Conservation (phyloP, 2,329 filamentous ascomycete genomes). For the Venturia carpophila region DNA sequence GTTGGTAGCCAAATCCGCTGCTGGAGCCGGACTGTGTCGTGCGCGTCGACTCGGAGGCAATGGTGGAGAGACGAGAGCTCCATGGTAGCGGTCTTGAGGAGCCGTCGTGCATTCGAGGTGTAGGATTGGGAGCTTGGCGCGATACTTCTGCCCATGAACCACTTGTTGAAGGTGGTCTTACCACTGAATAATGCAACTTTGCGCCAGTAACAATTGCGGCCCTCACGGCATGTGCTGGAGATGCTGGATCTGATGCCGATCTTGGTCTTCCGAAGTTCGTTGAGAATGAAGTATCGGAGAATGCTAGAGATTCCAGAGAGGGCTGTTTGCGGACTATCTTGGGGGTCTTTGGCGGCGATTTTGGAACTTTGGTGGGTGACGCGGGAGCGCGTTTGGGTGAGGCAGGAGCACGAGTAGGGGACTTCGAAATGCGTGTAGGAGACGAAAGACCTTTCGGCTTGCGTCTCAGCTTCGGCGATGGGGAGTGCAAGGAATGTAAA, state of each 20-base stretch:
- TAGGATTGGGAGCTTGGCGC: slow-evolving; percentile 22
- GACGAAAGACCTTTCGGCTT: slow-evolving; percentile 22
- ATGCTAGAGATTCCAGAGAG: slow-evolving; percentile 31
- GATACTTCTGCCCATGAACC: slow-evolving; percentile 30
- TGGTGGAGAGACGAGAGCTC: slow-evolving; percentile 22
- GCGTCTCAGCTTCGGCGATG: neutral
- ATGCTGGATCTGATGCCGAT: slow-evolving; percentile 19
- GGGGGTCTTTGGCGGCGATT: neutral
- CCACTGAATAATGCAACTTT: slow-evolving; percentile 29
- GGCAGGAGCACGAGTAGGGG: neutral
- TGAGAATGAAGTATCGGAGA: slow-evolving; percentile 29
- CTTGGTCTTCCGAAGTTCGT: slow-evolving; percentile 25
- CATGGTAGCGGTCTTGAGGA: slow-evolving; percentile 18
- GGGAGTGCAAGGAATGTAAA: slow-evolving; percentile 8
- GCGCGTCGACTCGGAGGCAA: slow-evolving; percentile 21
- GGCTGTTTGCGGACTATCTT: slow-evolving; percentile 21
- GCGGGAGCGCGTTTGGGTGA: neutral
- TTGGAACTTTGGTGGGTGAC: neutral
- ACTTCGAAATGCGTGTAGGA: neutral
- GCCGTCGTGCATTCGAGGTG: slow-evolving; percentile 33
- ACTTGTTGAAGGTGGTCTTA: slow-evolving; percentile 31
- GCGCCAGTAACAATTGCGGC: slow-evolving; percentile 24
- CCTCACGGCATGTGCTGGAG: slow-evolving; percentile 22
- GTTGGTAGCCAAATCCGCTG: neutral
- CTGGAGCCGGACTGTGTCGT: slow-evolving; percentile 12